These are phyloP conservation scores for Colletotrichum endophyticum DNA, from an alignment of 2,329 filamentous ascomycete species.

Conservation along the genomic window DNA sequence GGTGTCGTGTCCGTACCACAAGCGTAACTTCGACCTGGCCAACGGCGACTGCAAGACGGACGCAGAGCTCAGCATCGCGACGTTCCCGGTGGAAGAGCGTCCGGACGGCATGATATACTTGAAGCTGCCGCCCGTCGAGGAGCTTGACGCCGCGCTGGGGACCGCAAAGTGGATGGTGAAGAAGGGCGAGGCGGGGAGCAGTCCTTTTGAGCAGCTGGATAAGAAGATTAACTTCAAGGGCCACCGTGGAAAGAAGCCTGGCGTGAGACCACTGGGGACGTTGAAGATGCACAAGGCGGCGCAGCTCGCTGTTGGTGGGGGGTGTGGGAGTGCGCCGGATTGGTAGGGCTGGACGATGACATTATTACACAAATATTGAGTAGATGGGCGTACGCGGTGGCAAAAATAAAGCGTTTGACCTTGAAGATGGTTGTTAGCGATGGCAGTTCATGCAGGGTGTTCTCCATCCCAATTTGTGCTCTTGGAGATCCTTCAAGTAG, in stretches of 20 bases:
- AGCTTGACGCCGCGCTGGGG: conserved; percentile 79
- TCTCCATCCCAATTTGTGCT: no score
- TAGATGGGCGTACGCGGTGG: background rate
- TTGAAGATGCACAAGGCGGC: conserved; percentile 40
- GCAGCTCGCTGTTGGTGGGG: conserved; percentile 39
- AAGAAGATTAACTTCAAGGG: conserved; percentile 50
- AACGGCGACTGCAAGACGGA: conserved; percentile 79
- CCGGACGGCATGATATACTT: conserved; percentile 79
- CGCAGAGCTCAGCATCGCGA: conserved; percentile 77
- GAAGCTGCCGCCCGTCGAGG: conserved; percentile 78
- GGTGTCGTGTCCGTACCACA: conserved; percentile 88
- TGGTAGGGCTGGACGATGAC: background rate
- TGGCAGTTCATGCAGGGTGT: accelerated
- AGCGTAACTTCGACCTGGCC: conserved; percentile 83
- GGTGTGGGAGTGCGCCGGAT: conserved; percentile 43
- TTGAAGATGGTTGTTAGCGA: background rate
- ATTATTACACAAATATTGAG: background rate
- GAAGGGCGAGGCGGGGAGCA: conserved; percentile 64
- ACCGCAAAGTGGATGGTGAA: conserved; percentile 81
- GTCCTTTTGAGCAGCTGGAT: conserved; percentile 50
- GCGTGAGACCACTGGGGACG: conserved; percentile 37
- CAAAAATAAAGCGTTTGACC: background rate
- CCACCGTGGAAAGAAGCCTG: conserved; percentile 45
- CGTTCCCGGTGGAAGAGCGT: conserved; percentile 77
- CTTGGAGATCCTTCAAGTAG: no score